phyloP scores from a whole-genome alignment of 2,329 filamentous ascomycete species.

The Aureobasidium sp. region DNA sequence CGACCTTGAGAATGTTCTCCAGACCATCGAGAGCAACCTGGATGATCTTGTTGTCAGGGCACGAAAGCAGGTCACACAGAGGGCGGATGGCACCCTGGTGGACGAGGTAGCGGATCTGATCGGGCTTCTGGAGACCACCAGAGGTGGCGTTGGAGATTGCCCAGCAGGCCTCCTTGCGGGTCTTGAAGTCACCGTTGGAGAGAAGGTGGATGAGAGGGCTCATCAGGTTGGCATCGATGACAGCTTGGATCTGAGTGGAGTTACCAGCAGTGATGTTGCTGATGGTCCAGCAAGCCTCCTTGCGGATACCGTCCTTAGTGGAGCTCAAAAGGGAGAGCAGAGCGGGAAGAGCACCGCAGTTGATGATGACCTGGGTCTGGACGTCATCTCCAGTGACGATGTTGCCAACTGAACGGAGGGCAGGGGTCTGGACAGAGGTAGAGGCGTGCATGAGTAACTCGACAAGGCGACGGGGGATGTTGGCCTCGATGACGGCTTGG shows the following conservation, averaged over 20 bases:
- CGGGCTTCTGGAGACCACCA: constrained; percentile 94
- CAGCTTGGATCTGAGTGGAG: constrained; percentile 92
- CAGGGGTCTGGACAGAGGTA: constrained; percentile 95
- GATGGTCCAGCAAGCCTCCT: constrained; percentile 99
- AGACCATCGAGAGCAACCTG: constrained; percentile 95
- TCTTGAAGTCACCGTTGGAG: constrained; percentile 97
- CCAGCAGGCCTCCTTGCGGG: constrained; percentile 98
- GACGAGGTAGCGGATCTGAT: constrained; percentile 95
- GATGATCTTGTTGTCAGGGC: constrained; percentile 99
- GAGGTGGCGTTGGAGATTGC: constrained; percentile 98
- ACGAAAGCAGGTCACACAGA: constrained; percentile 85
- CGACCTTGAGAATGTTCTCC: constrained; percentile 99
- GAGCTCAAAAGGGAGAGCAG: constrained; percentile 91
- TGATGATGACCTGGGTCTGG: constrained; percentile 98
- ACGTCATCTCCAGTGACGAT: constrained; percentile 98
- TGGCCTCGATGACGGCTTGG: constrained; percentile 95
- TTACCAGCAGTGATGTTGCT: constrained; percentile 98
- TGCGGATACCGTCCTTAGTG: constrained; percentile 96
- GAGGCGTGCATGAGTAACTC: constrained; percentile 98
- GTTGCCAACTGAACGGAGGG: constrained; percentile 93
- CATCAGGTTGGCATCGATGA: constrained; percentile 95
- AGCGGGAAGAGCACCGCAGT: constrained; percentile 86
- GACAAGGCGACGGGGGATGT: constrained; percentile 90
- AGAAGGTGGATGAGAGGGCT: constrained; percentile 92
- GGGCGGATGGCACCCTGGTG: constrained; percentile 93